Conservation (phyloP, 805 yeast genomes). For the Saccharomycopsis guyanensis region DNA sequence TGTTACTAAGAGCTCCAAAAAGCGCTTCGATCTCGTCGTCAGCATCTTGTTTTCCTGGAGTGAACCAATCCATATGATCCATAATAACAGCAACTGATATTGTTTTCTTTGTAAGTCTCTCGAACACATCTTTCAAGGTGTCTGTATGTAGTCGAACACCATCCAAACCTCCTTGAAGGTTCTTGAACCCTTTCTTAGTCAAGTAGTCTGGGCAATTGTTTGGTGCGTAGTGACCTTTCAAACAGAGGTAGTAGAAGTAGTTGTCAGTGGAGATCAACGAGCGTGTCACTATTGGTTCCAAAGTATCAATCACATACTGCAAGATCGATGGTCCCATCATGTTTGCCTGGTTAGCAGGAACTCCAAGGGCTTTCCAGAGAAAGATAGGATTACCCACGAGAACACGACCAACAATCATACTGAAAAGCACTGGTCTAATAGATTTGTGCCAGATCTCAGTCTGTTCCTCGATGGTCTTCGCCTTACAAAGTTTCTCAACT, state of each 20-base stretch:
- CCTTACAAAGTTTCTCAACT: conserved; percentile 48
- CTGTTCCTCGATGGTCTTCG: conserved; percentile 57
- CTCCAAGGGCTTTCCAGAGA: conserved; percentile 86
- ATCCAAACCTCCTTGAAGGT: conserved; percentile 40
- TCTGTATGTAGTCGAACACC: conserved; percentile 75
- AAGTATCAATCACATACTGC: conserved; percentile 66
- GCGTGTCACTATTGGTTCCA: conserved; percentile 64
- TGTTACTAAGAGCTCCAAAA: conserved; percentile 49
- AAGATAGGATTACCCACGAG: conserved; percentile 79
- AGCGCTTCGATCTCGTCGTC: conserved; percentile 58
- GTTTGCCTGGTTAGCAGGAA: conserved; percentile 75
- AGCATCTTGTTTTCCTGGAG: conserved; percentile 57
- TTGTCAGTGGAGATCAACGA: conserved; percentile 63
- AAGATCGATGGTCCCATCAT: conserved; percentile 70
- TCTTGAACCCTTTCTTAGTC: conserved; percentile 44
- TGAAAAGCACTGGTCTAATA: conserved; percentile 63
- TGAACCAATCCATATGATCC: conserved; percentile 94
- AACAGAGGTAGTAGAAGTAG: conserved; percentile 67
- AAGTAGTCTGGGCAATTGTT: conserved; percentile 72
- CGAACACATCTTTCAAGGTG: conserved; percentile 66
- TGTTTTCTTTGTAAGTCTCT: conserved; percentile 52
- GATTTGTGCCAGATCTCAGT: conserved; percentile 51
- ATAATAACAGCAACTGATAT: conserved; percentile 72
- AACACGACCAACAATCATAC: conserved; percentile 57
- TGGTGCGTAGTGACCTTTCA: conserved; percentile 52